Percentiles rank a stretch among this genome's conserved stretches.
phyloP scores from a whole-genome alignment of 208 protist genomes.

The Leishmania tarentolae region DNA sequence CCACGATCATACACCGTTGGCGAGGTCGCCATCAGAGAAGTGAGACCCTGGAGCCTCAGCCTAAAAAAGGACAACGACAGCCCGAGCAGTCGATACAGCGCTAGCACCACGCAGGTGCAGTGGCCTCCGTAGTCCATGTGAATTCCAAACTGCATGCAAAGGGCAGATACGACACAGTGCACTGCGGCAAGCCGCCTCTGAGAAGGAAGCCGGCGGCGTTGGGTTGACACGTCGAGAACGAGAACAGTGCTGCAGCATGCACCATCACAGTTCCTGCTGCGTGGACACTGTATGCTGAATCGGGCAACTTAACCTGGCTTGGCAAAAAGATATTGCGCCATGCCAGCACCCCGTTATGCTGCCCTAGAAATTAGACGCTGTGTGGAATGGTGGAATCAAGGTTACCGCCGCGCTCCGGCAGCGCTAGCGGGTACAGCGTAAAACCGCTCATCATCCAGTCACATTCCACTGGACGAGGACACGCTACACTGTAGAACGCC shows the following conservation, averaged over 20 bases:
- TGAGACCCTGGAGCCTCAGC: neutral
- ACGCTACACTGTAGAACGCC: conserved; percentile 56
- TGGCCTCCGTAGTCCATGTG: neutral
- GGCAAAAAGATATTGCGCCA: neutral
- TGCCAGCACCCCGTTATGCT: neutral
- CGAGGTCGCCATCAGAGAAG: neutral
- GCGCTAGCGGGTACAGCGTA: conserved; percentile 33
- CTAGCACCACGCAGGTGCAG: neutral
- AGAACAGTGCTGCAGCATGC: neutral
- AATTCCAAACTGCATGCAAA: neutral
- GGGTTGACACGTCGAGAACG: too few species aligned
- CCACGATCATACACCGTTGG: neutral
- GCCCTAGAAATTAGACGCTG: conserved; percentile 39
- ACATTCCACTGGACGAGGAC: conserved; percentile 42
- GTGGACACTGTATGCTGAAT: neutral
- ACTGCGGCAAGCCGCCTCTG: neutral
- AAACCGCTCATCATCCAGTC: conserved; percentile 27
- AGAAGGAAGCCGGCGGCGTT: neutral
- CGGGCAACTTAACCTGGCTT: neutral
- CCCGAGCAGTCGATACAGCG: neutral
- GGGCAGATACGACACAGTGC: neutral
- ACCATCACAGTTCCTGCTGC: neutral
- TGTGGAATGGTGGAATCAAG: conserved; percentile 30
- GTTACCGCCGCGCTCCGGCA: conserved; percentile 40
- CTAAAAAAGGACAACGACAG: neutral